A percentile compares a stretch with the other conserved stretches of the same genome.
Conservation (phyloP, 352 stramenopile genomes). For the Globisporangium sylvaticum region DNA sequence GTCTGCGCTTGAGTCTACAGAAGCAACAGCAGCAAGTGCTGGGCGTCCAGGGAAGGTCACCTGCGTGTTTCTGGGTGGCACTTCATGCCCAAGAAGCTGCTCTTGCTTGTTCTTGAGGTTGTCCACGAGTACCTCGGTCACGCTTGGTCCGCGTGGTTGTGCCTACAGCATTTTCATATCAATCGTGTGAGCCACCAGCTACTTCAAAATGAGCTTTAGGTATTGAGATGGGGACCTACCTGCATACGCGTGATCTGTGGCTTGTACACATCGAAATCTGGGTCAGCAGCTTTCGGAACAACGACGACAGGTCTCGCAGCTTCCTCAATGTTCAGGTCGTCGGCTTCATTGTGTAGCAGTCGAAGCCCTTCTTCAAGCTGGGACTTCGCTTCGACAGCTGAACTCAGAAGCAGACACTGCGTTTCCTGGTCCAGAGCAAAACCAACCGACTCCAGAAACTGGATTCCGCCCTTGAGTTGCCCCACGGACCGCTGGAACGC, state of each 20-base stretch:
- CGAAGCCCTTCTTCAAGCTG: slow-evolving; percentile 48
- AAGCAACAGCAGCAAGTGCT: background rate
- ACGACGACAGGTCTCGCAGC: slow-evolving; percentile 46
- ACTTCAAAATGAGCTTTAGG: background rate
- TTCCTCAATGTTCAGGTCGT: slow-evolving; percentile 63
- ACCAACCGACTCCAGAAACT: slow-evolving; percentile 66
- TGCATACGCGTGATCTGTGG: slow-evolving; percentile 80
- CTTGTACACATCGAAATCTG: slow-evolving; percentile 78
- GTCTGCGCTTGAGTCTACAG: background rate
- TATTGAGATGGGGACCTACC: slow-evolving; percentile 19
- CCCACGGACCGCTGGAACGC: slow-evolving; percentile 72
- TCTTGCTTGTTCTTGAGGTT: slow-evolving; percentile 78
- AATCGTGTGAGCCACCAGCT: background rate
- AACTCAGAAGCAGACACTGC: slow-evolving; percentile 39
- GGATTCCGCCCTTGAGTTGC: slow-evolving; percentile 56
- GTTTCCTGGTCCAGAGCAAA: slow-evolving; percentile 54
- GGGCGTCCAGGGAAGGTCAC: slow-evolving; percentile 36
- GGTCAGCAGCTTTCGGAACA: slow-evolving; percentile 27
- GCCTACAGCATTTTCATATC: slow-evolving; percentile 17
- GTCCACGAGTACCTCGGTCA: slow-evolving; percentile 74
- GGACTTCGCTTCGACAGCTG: slow-evolving; percentile 19
- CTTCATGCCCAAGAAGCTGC: slow-evolving; percentile 51
- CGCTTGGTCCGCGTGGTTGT: slow-evolving; percentile 73
- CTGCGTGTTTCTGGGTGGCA: slow-evolving; percentile 62
- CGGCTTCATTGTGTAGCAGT: slow-evolving; percentile 66